Percentiles rank a stretch among this genome's conserved stretches.
Evolutionary conservation across 2,329 filamentous ascomycete species (phyloP).

Genomic region (Dactylellina sp.): DNA sequence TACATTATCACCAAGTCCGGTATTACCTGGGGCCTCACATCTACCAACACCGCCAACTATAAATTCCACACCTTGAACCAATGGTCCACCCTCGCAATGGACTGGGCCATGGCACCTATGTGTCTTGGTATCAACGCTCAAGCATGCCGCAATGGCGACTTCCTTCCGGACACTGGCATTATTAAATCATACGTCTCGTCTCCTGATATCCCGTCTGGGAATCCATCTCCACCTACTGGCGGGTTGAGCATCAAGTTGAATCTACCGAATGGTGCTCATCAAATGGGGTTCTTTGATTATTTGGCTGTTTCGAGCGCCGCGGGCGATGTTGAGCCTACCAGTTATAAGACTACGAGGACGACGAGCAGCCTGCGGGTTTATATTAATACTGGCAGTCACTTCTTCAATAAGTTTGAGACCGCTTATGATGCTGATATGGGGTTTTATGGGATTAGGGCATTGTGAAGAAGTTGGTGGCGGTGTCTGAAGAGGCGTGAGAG

Average conservation of each 20-base stretch:
- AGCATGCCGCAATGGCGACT: constrained; percentile 18
- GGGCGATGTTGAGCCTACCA: constrained; percentile 9
- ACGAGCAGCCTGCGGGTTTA: constrained; percentile 11
- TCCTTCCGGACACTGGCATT: constrained; percentile 37
- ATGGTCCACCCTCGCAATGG: constrained; percentile 20
- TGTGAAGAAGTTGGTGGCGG: no score
- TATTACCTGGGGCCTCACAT: constrained; percentile 30
- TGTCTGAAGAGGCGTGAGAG: no score
- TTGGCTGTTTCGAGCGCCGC: not conserved
- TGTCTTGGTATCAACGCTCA: constrained; percentile 26
- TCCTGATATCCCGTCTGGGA: constrained; percentile 21
- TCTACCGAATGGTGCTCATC: constrained; percentile 15
- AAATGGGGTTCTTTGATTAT: constrained; percentile 26
- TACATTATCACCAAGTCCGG: constrained; percentile 39
- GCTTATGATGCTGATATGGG: constrained; percentile 40
- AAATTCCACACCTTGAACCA: constrained; percentile 33
- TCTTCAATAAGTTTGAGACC: constrained; percentile 31
- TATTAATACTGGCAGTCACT: constrained; percentile 41
- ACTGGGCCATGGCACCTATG: constrained; percentile 38
- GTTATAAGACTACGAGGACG: constrained; percentile 10
- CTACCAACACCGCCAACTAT: constrained; percentile 21
- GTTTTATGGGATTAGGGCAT: constrained; percentile 24
- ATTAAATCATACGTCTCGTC: constrained; percentile 28
- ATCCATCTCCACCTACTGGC: constrained; percentile 6
- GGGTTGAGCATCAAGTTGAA: constrained; percentile 23